A percentile compares a stretch with the other conserved stretches of the same genome.
phyloP scores from a whole-genome alignment of 2,329 filamentous ascomycete species.

The Talaromyces albobiverticillius region DNA sequence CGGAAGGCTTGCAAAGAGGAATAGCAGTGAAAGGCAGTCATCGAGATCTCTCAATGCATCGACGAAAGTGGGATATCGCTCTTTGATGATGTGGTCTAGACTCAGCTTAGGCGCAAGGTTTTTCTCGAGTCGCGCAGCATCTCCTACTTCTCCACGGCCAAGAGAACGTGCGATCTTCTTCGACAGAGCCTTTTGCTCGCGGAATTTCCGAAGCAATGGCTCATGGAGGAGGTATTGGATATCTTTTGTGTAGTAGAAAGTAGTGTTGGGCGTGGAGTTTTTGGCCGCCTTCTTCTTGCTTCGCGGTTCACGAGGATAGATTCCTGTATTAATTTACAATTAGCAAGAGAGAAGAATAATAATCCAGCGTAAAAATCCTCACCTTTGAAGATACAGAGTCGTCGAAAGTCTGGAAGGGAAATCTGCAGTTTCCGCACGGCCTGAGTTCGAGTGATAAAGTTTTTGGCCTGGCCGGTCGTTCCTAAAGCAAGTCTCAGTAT shows the following conservation, averaged over 20 bases:
- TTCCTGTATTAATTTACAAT: constrained; percentile 52
- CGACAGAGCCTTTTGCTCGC: constrained; percentile 92
- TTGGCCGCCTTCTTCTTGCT: constrained; percentile 97
- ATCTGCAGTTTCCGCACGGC: constrained; percentile 97
- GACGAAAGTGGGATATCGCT: constrained; percentile 95
- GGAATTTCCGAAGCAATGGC: constrained; percentile 88
- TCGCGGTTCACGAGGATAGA: constrained; percentile 94
- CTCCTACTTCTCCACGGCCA: constrained; percentile 83
- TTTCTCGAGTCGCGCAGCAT: constrained; percentile 87
- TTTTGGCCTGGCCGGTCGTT: constrained; percentile 87
- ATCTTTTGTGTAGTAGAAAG: constrained; percentile 90
- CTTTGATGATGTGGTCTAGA: constrained; percentile 94
- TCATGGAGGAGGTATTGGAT: constrained; percentile 98
- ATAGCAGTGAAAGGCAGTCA: constrained; percentile 94
- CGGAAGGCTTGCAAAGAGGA: constrained; percentile 94
- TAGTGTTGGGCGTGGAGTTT: constrained; percentile 83
- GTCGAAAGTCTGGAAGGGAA: constrained; percentile 92
- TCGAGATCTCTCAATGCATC: constrained; percentile 93
- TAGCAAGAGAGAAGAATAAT: not conserved
- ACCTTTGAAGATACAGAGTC: constrained; percentile 98
- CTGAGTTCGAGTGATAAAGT: constrained; percentile 96
- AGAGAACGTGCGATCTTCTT: constrained; percentile 96
- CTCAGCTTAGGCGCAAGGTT: constrained; percentile 86
- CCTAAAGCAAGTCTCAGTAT: constrained; percentile 43
- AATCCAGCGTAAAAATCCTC: constrained; percentile 11